Evolutionary conservation across 2,329 filamentous ascomycete genomes (phyloP).

Genomic region (Aspergillus sp.): DNA sequence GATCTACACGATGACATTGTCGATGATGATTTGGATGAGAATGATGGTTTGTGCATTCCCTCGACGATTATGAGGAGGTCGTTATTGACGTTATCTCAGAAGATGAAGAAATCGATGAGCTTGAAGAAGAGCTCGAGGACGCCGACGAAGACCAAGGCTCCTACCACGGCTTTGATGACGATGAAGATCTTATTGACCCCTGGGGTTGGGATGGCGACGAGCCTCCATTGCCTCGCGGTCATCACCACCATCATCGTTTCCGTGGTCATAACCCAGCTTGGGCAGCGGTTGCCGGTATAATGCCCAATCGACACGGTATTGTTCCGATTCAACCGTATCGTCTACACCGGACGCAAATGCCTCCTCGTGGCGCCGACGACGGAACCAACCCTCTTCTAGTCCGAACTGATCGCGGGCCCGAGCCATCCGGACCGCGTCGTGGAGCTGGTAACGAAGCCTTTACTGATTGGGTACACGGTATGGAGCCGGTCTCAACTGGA

Average conservation of each 20-base stretch:
- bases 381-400: conserved; percentile 86
- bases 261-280: conserved; percentile 65
- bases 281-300: conserved; percentile 64
- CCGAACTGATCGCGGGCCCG: conserved; percentile 52
- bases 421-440: conserved; percentile 41
- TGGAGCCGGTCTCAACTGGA: conserved; percentile 52
- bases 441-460: conserved; percentile 46
- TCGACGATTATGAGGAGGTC: not conserved
- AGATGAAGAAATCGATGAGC: conserved; percentile 57
- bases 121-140: conserved; percentile 52
- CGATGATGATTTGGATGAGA: conserved; percentile 63
- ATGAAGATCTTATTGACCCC: conserved; percentile 46
- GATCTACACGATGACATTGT: conserved; percentile 51
- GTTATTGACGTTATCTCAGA: conserved; percentile 53
- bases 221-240: conserved; percentile 45
- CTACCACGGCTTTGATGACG: conserved; percentile 44
- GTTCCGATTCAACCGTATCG: conserved; percentile 49
- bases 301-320: conserved; percentile 56
- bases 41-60: conserved; percentile 52
- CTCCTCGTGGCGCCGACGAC: conserved; percentile 70
- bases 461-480: conserved; percentile 58
- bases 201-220: conserved; percentile 62
- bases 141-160: conserved; percentile 51
- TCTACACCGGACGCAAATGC: conserved; percentile 48
- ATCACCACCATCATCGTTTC: conserved; percentile 59